phyloP scores from a whole-genome alignment of 345 rosid genomes.

The Toxicodendron radicans region DNA sequence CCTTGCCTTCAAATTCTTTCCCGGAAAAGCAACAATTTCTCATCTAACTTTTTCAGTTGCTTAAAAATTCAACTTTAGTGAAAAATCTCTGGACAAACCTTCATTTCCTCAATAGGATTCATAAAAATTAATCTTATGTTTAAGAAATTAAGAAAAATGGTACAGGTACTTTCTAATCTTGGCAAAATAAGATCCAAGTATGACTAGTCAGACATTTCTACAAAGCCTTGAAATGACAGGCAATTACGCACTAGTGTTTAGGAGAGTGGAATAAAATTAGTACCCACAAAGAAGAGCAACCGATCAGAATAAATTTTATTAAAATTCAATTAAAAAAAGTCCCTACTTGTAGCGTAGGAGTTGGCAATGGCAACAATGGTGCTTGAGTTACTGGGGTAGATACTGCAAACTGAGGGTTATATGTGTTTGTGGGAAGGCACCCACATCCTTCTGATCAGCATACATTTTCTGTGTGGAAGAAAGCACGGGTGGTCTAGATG shows the following conservation, averaged over 20 bases:
- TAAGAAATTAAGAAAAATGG: background rate
- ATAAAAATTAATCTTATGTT: background rate
- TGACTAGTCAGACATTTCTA: background rate
- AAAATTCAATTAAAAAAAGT: background rate
- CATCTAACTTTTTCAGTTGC: background rate
- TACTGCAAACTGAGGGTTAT: constrained; percentile 6
- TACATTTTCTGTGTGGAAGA: constrained; percentile 21
- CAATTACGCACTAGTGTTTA: background rate
- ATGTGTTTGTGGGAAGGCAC: constrained; percentile 14
- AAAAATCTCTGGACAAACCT: background rate
- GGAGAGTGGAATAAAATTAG: background rate
- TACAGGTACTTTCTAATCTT: background rate
- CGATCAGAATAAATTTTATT: background rate
- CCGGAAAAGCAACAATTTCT: background rate
- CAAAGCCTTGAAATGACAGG: background rate
- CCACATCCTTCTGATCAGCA: constrained; percentile 24
- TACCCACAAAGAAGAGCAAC: background rate
- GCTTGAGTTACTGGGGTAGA: constrained; percentile 26
- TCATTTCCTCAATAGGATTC: background rate
- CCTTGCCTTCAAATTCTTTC: background rate
- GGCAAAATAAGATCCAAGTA: background rate
- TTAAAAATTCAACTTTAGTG: background rate
- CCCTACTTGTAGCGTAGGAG: constrained; percentile 26
- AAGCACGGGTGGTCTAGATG: constrained; percentile 19
- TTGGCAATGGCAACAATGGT: constrained; percentile 43